Conservation (phyloP, 2,329 filamentous ascomycete species). For the Diaporthe citri region DNA sequence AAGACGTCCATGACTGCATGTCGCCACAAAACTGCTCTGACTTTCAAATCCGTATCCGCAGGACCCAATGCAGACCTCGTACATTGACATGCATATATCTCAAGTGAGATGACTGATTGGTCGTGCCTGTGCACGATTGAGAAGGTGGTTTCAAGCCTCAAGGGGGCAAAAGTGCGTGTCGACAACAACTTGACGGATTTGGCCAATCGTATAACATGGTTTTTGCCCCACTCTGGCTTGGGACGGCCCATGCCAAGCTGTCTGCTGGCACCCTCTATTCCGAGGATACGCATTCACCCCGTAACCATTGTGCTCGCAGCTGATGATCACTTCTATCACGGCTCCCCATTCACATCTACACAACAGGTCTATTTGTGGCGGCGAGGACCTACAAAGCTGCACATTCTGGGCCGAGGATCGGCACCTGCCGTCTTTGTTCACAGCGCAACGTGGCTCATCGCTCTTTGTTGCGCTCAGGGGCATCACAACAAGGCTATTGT, state of each 20-base stretch:
- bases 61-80: neutral
- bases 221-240: neutral
- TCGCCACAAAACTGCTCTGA: neutral
- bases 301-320: neutral
- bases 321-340: neutral
- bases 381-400: neutral
- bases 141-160: too few relatives aligned
- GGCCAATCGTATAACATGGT: slow-evolving; percentile 18
- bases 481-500: slow-evolving; percentile 14
- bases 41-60: neutral
- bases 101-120: neutral
- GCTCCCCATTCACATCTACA: neutral
- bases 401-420: neutral
- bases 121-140: neutral
- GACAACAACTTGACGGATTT: neutral
- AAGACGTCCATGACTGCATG: neutral
- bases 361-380: neutral
- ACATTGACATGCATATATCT: neutral
- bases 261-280: too few relatives aligned
- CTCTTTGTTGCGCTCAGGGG: slow-evolving; percentile 1
- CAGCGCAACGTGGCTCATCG: neutral
- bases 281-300: too few relatives aligned
- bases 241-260: neutral
- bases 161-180: neutral
- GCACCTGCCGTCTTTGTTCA: slow-evolving; percentile 4